Evolutionary conservation across 106 monocot species (phyloP).

Genomic region (Vanilla planifolia): DNA sequence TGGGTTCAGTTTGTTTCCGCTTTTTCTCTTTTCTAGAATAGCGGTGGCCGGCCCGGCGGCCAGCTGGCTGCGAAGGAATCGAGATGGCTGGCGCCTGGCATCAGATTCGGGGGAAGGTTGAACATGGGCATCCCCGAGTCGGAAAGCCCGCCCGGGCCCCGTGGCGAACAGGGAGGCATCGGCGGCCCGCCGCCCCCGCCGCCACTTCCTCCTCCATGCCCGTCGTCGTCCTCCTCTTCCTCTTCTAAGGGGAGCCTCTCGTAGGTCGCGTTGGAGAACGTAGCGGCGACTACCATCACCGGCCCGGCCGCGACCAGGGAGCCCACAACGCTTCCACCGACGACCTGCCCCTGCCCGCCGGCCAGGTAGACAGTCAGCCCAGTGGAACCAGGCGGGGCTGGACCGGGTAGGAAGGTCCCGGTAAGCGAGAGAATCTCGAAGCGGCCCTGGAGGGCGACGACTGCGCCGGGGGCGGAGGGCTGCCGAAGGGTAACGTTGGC

Average conservation of each 20-base stretch:
- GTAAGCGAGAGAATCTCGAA: constrained; percentile 27
- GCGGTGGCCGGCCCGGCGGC: constrained; percentile 10
- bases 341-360: constrained; percentile 35
- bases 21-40: too few relatives aligned
- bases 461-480: constrained; percentile 18
- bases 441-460: constrained; percentile 20
- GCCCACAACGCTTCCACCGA: constrained; percentile 29
- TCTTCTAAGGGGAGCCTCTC: constrained; percentile 22
- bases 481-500: constrained; percentile 26
- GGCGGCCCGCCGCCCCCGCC: background rate
- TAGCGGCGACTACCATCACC: constrained; percentile 18
- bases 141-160: background rate
- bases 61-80: constrained; percentile 8
- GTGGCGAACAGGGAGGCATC: background rate
- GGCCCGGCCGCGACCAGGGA: constrained; percentile 14
- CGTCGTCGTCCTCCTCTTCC: constrained; percentile 3
- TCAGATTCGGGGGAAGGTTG: constrained; percentile 8
- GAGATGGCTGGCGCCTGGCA: constrained; percentile 10
- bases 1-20: too few relatives aligned
- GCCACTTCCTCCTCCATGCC: background rate
- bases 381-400: constrained; percentile 14
- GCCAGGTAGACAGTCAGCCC: constrained; percentile 27
- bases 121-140: constrained; percentile 6
- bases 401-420: constrained; percentile 24
- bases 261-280: constrained; percentile 16